A percentile compares a stretch with the other conserved stretches of the same genome.
phyloP scores from a whole-genome alignment of 1,284 basidiomycete species.

The Cryptococcus maquisensis region DNA sequence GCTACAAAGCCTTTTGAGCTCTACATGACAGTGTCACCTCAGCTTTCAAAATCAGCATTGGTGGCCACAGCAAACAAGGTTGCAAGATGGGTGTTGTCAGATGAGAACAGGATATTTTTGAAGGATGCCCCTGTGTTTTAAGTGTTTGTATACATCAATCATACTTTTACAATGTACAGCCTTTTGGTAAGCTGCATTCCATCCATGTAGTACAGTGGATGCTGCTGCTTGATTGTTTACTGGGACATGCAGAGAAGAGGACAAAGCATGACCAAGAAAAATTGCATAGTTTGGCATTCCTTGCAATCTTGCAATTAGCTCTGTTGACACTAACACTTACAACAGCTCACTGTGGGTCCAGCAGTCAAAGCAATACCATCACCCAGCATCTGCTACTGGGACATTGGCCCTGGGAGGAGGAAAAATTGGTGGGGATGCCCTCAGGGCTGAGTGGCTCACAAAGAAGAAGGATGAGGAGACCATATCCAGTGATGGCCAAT shows the following conservation, averaged over 20 bases:
- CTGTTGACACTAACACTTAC: neutral
- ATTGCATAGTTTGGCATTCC: too few species aligned
- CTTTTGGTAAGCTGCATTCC: too few species aligned
- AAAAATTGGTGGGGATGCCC: neutral
- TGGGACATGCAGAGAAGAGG: too few species aligned
- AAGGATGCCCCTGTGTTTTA: slow-evolving; percentile 82
- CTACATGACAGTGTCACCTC: slow-evolving; percentile 76
- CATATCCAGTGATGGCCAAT: slow-evolving; percentile 26
- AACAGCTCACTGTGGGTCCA: neutral
- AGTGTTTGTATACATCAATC: neutral
- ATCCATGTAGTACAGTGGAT: too few species aligned
- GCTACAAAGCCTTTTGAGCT: slow-evolving; percentile 89
- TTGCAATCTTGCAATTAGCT: too few species aligned
- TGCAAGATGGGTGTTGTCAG: slow-evolving; percentile 81
- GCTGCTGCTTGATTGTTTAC: too few species aligned
- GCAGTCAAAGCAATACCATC: neutral
- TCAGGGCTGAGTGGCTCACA: slow-evolving; percentile 1
- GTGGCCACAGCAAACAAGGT: slow-evolving; percentile 84
- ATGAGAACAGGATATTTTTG: slow-evolving; percentile 76
- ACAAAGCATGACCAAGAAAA: too few species aligned
- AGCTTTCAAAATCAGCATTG: slow-evolving; percentile 76
- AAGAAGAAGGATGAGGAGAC: slow-evolving; percentile 14
- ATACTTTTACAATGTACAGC: too few species aligned
- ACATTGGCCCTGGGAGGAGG: neutral
- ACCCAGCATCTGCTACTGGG: neutral